Base-by-base conservation (phyloP, 2,329 filamentous ascomycete species). In the Arachnomyces sp. region DNA sequence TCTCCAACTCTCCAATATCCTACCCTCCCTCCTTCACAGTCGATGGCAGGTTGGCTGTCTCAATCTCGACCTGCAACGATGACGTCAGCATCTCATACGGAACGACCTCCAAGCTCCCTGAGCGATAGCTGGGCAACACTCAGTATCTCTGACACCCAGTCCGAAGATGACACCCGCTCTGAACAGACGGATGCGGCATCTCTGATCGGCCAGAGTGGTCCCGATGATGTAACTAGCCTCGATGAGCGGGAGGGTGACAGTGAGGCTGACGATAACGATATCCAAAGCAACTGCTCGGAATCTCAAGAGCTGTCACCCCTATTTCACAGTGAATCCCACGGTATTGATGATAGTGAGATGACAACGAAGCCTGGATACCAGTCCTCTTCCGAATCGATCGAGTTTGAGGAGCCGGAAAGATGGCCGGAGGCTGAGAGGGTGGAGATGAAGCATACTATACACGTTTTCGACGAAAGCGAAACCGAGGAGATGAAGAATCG, bases 121-220 rank as follows among this genome's bases (percentile, higher is more conserved):
- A 65, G 63, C 40, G 67, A 69, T 40, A 69, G 67, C 48, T 70
- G 67, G 67, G 63, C 67, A 14, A 66, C 63, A 2, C 52, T 70
- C 42, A 65, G 63, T 39, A 57, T 56, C n/a, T 62, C 62, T 13
- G 66, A 69, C 43, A 52, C 59, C 15, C 61, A 65, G 37, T 67
- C 65, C 2, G 66, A 69, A 42, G 66, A 71, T 49, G 67, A 65
- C 36, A 53, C 59, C 41, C 62, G 56, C 28, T 69, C 67, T 2
- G 66, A 69, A 30, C 57, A 62, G 36, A 67, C 67, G 8, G 66
- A 69, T 48, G 46, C 54, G 16, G 63, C 55, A 12, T 71, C 67
- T 15, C 48, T 71, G 34, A 60, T 71, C 36, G 64, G 63, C 44
- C 61, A 62, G 33, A 55, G 61, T 40, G 59, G 56, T 18, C 55